Evolutionary conservation across 805 yeast genomes (phyloP), one percentile per base, ranked within the genome.

Genomic region (Monosporozyma unispora): DNA sequence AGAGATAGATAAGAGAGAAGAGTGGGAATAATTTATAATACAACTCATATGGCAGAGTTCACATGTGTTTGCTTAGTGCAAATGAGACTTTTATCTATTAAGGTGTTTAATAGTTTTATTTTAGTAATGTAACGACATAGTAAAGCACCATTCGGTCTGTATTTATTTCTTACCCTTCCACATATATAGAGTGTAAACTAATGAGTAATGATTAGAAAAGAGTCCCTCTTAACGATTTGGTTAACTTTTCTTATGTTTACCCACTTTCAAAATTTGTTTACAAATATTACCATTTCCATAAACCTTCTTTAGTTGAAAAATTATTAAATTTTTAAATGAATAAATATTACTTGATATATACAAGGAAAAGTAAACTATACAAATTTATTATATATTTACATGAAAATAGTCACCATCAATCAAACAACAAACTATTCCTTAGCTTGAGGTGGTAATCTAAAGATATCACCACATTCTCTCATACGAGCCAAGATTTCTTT

Each of bases 401-500:
- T 27, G 10, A 8, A 8, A 27, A 28, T 14, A 28, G 28, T 28
- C 33, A 9, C 9, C 33, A 28, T 14, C 12, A 7, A 28, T 31
- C 16, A 12, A 3, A 31, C 35, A 12, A 12, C n/a, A n/a, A n/a
- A n/a, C n/a, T n/a, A 31, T 14, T 31, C 25, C 27, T 35, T 44
- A 22, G 5, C 22, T 4, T 44, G 23, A 28, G 50, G 47, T 19
- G 56, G 52, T 22, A 49, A 16, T 29, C 70, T 60, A 46, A 57
- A 66, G 5, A 66, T 51, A 47, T 66, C 70, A 40, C 69, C 69
- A 44, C 58, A 55, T 14, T 41, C 48, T 52, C 54, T 64, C 69
- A 66, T 66, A 46, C 61, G 60, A 18, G 55, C 54, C 18, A 64
- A 51, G 16, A 67, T 58, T 8, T 52, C 48, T 46, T 61, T 57